Conservation (phyloP, 164 flowering plant species). For the Aristolochia californica region DNA sequence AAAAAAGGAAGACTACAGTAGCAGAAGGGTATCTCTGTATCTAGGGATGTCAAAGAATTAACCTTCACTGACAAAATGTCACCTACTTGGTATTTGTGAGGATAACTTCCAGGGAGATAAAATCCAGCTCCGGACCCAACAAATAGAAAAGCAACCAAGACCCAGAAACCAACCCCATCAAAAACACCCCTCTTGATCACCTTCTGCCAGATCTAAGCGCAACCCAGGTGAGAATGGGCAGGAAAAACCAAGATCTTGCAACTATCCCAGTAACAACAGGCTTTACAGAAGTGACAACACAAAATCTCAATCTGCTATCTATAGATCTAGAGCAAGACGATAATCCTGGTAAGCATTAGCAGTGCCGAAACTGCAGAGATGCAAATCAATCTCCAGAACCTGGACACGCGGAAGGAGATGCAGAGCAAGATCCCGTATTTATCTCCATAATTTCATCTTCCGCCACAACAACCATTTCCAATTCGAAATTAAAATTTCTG, state of each 20-base stretch:
- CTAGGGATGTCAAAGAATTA: constrained; percentile 70
- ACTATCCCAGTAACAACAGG: neutral
- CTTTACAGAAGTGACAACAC: neutral
- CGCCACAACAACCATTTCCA: too few species aligned
- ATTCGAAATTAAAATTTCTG: too few species aligned
- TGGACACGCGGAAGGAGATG: too few species aligned
- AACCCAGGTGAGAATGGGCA: neutral
- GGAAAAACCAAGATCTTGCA: neutral
- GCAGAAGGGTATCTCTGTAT: constrained; percentile 70
- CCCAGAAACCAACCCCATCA: constrained; percentile 27
- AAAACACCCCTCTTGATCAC: constrained; percentile 25
- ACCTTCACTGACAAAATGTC: constrained; percentile 50
- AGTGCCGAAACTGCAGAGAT: too few species aligned
- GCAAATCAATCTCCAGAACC: too few species aligned
- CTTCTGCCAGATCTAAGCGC: constrained; percentile 1
- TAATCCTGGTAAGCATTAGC: neutral
- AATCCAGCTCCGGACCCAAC: constrained; percentile 40
- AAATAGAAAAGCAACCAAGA: constrained; percentile 26
- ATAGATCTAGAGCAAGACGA: neutral
- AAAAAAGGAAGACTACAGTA: constrained; percentile 72
- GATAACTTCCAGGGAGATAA: constrained; percentile 90
- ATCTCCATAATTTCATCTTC: too few species aligned
- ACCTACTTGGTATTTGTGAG: constrained; percentile 50
- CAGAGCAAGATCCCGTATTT: too few species aligned
- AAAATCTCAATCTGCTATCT: neutral